A percentile compares a stretch with the other conserved stretches of the same genome.
Conservation (phyloP, 352 stramenopile genomes). For the Phytophthora citrophthora region DNA sequence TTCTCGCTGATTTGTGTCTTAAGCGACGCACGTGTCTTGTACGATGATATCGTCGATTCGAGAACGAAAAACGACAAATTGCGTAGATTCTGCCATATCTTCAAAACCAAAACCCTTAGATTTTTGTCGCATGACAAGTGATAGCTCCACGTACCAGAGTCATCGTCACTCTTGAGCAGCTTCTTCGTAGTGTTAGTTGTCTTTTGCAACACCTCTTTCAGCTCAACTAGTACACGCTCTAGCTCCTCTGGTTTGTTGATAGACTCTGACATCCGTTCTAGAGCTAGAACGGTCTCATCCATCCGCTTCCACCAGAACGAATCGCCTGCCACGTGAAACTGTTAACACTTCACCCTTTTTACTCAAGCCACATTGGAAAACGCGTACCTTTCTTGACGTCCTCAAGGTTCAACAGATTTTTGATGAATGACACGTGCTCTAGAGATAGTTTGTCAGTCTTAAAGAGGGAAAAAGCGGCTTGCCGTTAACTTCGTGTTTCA, state of each 20-base stretch:
- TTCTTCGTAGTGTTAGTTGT: constrained; percentile 19
- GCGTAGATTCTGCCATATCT: constrained; percentile 24
- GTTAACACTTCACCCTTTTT: not conserved
- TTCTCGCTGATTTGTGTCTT: constrained; percentile 57
- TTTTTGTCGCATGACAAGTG: not conserved
- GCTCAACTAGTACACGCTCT: constrained; percentile 55
- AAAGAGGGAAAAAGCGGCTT: constrained; percentile 60
- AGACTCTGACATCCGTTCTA: constrained; percentile 52
- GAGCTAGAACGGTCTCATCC: constrained; percentile 50
- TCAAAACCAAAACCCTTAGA: not conserved
- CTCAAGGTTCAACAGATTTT: constrained; percentile 62
- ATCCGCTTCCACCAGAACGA: constrained; percentile 68
- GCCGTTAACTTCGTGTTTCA: constrained; percentile 63
- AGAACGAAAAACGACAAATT: constrained; percentile 48
- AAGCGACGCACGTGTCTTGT: constrained; percentile 49
- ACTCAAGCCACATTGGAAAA: no score
- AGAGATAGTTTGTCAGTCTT: constrained; percentile 60
- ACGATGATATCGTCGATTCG: constrained; percentile 60
- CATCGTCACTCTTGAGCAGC: constrained; percentile 12
- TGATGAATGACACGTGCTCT: constrained; percentile 61
- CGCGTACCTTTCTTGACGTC: constrained; percentile 41
- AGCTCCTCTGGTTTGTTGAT: constrained; percentile 71
- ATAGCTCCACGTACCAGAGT: constrained; percentile 17
- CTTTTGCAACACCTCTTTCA: constrained; percentile 55
- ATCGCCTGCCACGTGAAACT: constrained; percentile 22